A percentile compares a stretch with the other conserved stretches of the same genome.
Evolutionary conservation across 768 basidiomycete species (phyloP).

Genomic region (Cystofilobasidium ferigula): DNA sequence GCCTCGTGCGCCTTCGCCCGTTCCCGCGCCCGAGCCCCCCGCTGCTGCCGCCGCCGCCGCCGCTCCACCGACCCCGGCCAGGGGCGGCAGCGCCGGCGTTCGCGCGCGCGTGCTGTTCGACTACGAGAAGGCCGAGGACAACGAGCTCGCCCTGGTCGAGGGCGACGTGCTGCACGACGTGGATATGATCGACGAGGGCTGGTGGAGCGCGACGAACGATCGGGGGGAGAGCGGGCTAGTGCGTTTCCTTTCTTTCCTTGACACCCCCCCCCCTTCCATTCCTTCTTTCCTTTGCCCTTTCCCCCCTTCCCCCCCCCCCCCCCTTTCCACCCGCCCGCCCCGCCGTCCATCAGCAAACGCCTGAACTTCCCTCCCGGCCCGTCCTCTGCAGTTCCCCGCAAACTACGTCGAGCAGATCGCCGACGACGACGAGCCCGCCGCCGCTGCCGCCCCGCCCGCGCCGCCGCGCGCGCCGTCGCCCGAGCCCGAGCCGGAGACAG

Average conservation of each 20-base stretch:
- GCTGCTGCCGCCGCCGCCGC: not conserved
- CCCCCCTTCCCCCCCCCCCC: too few species aligned
- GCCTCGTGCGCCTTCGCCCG: slow-evolving; percentile 31
- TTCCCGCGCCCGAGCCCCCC: not conserved
- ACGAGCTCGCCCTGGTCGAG: slow-evolving; percentile 51
- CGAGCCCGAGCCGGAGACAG: slow-evolving; percentile 35
- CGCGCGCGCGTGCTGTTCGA: slow-evolving; percentile 67
- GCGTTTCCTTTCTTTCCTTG: slow-evolving; percentile 27
- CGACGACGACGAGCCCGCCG: slow-evolving; percentile 24
- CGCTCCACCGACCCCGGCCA: not conserved
- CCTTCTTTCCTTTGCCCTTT: not conserved
- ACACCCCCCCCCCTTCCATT: not conserved
- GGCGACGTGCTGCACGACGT: slow-evolving; percentile 54
- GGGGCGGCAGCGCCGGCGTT: slow-evolving; percentile 42
- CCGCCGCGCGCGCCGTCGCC: slow-evolving; percentile 44
- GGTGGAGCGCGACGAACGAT: slow-evolving; percentile 73
- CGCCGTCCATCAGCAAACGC: not conserved
- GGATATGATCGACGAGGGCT: slow-evolving; percentile 67
- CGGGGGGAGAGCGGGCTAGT: slow-evolving; percentile 65
- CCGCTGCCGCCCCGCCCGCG: slow-evolving; percentile 45
- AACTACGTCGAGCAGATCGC: slow-evolving; percentile 78
- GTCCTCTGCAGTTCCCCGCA: slow-evolving; percentile 49
- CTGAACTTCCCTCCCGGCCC: too few species aligned
- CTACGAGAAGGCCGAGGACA: slow-evolving; percentile 68
- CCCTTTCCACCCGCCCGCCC: too few species aligned